Base-by-base conservation (phyloP, 768 basidiomycete species). In the Suillus bovinus region DNA sequence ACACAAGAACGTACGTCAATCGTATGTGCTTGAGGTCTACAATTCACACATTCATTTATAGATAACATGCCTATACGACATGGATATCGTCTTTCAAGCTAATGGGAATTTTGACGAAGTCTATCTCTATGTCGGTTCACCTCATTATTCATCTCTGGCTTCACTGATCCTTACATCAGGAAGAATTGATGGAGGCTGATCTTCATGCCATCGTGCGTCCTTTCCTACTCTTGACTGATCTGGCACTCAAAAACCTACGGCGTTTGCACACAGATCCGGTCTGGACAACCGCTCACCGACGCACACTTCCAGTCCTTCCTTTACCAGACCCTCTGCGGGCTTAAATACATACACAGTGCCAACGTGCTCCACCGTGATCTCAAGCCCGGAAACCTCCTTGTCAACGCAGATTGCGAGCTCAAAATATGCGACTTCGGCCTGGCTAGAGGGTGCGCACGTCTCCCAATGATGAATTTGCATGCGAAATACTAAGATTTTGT, bases 101-200 rank as follows among this genome's bases (percentile, higher is more conserved):
- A 88, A 84, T 59, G 91, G 92, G 66, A 91, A 93, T 73, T 99
- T 99, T 71, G 93, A 96, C 75, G 96, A 98, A 77, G 96, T 99
- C 20, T 98, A 93, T 75, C 88, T 93, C 71, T 93, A 94, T 69
- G 91, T 93, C 66, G 66, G 88, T 79, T 44, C 64, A 52, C 42
- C 13, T 20, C 22, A 10, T 56, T 14, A 42, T 11, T 38, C 59
- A 29, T 60, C 41, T 39, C 54, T 24, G 20, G 59, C 33, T n/a
- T 17, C 49, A n/a, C 34, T 46, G 29, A 57, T 61, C 39, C 63
- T 61, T 9, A 41, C 61, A 61, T 41, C 76, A 99, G 91, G 96
- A 99, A 80, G 97, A 99, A 75, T 86, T 99, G 68, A 99, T 99
- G 97, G 97, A 99, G 74, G 97, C 97, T 60, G 97, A 99, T 85